Base-by-base conservation (phyloP, 768 basidiomycete species). In the Naganishia vaughanmartiniae region DNA sequence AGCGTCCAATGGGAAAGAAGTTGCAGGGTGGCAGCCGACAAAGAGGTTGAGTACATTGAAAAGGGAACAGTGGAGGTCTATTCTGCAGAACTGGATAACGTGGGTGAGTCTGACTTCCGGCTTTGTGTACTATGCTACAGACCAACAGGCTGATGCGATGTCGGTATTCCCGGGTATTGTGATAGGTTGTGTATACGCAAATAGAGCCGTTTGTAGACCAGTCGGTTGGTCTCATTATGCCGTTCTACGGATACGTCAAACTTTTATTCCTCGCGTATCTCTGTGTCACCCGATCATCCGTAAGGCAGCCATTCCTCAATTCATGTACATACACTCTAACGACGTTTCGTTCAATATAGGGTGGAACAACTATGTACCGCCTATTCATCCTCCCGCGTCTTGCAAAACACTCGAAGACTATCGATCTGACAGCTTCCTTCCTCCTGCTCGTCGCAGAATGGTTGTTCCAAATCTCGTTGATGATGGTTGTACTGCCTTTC, bases 21-120 rank as follows among this genome's bases (percentile, higher is more conserved):
- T 51, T 51, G n/a, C 48, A 14, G 57, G 6, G 28, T 63, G 60
- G 60, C 60, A 63, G 42, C 60, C 60, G 7, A 21, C 39, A 9
- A 63, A 63, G 60, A n/a, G 60, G 42, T 17, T 63, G 36, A 30
- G 31, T 10, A 21, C 36, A 14, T 39, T 63, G 39, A 63, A 63
- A 26, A 14, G 60, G 24, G 60, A 63, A n/a, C 28, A 63, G 14
- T 63, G 60, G 60, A 42, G 60, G n/a, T 39, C 39, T 26, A 17
- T 63, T 26, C 42, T 63, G 26, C 60, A 63, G 60, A 63, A 63
- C 28, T 63, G 60, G 60, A 45, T 63, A 26, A 30, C 60, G 12
- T 63, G 60, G 60, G 60, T 63, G 60, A 63, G 60, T 63, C 17
- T 21, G n/a, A 51, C 4, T n/a, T 24, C 4, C 48, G 48, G 21